Evolutionary conservation across 164 flowering plant species (phyloP), one percentile per base, ranked within the genome.

Genomic region (Buxus sempervirens): DNA sequence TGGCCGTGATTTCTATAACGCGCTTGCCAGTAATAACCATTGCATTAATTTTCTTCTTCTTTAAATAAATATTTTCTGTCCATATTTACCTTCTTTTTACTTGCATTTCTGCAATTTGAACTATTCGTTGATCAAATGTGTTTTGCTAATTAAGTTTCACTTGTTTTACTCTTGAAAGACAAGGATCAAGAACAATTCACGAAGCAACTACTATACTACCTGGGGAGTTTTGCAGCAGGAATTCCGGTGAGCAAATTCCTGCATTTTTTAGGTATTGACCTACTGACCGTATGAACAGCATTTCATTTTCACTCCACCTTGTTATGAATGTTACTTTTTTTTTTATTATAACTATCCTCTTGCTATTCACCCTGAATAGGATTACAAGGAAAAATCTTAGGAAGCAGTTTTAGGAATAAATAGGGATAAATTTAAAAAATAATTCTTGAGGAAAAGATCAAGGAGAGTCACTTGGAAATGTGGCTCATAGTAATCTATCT

Each of bases 171-270:
- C 41, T 54, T 71, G 73, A 58, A 25, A 94, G 98, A 92, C 78
- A 95, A 95, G 80, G 97, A 95, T 74, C 94, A 87, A 78, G 96
- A 89, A 70, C 99, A 92, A 77, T 95, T 95, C 67, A 82, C 87
- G 5, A 92, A 76, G 81, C 97, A 95, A 60, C 86, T 95, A 36
- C 60, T 86, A 15, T 92, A 95, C 81, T 95, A 95, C 84, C 82
- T 95, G 27, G 91, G 94, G 32, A 84, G 65, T 58, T 95, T 95
- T 78, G 97, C 99, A 73, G 96, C 82, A 65, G 99, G 99, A 70
- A 92, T 92, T 81, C 99, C 97, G 97, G 97, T 95, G 97, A 95
- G 98, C 89, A 80, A 82, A 86, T 81, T 75, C 88, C 89, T 83
- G 82, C 85, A 79, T 75, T 83, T 76, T 71, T 75, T 89, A 86